Conservation (phyloP, 805 yeast genomes). For the Cyberlindnera nakhonratchasimensis region DNA sequence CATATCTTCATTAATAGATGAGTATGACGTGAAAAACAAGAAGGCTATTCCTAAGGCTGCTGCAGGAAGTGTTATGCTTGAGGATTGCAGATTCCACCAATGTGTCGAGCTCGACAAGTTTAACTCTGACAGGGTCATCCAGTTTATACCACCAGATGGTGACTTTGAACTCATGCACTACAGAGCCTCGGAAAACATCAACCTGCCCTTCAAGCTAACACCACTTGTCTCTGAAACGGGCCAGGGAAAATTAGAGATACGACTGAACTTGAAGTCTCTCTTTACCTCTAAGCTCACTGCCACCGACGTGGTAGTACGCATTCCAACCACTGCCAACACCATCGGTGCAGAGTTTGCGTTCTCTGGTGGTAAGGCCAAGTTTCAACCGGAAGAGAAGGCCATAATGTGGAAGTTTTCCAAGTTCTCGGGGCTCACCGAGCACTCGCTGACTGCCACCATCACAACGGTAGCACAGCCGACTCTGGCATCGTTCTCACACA, state of each 20-base stretch:
- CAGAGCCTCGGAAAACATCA: slow-evolving; percentile 53
- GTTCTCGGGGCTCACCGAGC: slow-evolving; percentile 63
- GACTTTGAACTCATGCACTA: slow-evolving; percentile 80
- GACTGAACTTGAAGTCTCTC: slow-evolving; percentile 58
- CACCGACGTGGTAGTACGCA: slow-evolving; percentile 54
- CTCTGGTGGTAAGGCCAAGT: slow-evolving; percentile 66
- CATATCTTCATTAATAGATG: slow-evolving; percentile 14
- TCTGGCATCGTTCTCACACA: slow-evolving; percentile 2
- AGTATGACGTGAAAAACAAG: slow-evolving; percentile 30
- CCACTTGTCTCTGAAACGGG: slow-evolving; percentile 51
- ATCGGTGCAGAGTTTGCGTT: slow-evolving; percentile 43
- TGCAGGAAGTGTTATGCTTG: slow-evolving; percentile 52
- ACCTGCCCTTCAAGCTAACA: slow-evolving; percentile 65
- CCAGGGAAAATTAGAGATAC: slow-evolving; percentile 46
- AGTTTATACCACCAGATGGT: slow-evolving; percentile 86
- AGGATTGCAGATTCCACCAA: slow-evolving; percentile 83
- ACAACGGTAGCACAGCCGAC: slow-evolving; percentile 20
- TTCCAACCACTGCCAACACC: slow-evolving; percentile 68
- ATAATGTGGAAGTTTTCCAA: slow-evolving; percentile 71
- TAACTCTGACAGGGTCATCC: slow-evolving; percentile 60
- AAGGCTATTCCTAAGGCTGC: slow-evolving; percentile 38
- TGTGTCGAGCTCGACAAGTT: slow-evolving; percentile 74
- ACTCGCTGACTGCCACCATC: slow-evolving; percentile 54
- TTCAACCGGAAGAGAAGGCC: slow-evolving; percentile 58
- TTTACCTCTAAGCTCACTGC: slow-evolving; percentile 59